Percentiles rank a stretch among this genome's conserved stretches.
These are phyloP conservation scores for Dactylis glomerata DNA, from an alignment of 176 grass and related monocot species.

Conservation along the genomic window DNA sequence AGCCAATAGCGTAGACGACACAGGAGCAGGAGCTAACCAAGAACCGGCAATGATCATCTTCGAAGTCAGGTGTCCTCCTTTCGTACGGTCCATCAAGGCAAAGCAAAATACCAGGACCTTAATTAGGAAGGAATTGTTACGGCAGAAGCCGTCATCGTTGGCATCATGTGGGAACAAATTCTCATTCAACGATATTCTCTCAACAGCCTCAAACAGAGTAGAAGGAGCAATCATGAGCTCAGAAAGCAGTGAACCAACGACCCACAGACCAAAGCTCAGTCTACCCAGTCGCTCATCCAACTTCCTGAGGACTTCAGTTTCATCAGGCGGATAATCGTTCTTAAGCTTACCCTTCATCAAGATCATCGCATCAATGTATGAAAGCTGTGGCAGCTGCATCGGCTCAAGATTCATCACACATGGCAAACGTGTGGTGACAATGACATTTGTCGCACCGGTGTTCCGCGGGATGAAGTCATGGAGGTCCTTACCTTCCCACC, in stretches of 20 bases:
- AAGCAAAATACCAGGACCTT: constrained; percentile 85
- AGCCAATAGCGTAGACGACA: constrained; percentile 69
- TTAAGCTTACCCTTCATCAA: constrained; percentile 81
- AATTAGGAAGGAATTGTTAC: constrained; percentile 81
- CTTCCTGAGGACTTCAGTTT: constrained; percentile 75
- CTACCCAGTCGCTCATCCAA: constrained; percentile 82
- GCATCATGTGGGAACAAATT: constrained; percentile 40
- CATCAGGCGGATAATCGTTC: constrained; percentile 71
- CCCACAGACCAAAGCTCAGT: constrained; percentile 84
- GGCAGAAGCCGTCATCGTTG: constrained; percentile 74
- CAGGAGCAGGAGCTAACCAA: constrained; percentile 85
- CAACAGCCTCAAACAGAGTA: constrained; percentile 76
- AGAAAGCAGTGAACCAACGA: constrained; percentile 77
- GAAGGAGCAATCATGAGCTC: constrained; percentile 84
- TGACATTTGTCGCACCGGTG: constrained; percentile 77
- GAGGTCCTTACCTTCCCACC: constrained; percentile 99
- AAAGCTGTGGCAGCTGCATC: constrained; percentile 75
- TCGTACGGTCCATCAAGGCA: constrained; percentile 75
- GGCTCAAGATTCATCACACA: constrained; percentile 86
- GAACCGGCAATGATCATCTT: constrained; percentile 82
- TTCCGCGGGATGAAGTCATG: constrained; percentile 96
- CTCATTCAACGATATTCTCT: constrained; percentile 66
- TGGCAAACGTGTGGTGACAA: constrained; percentile 69
- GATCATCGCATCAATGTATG: constrained; percentile 58
- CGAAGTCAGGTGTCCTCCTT: constrained; percentile 70